A percentile compares a stretch with the other conserved stretches of the same genome.
Conservation (phyloP, 2,329 filamentous ascomycete genomes). For the Ophiocordyceps camponoti-leonardi region DNA sequence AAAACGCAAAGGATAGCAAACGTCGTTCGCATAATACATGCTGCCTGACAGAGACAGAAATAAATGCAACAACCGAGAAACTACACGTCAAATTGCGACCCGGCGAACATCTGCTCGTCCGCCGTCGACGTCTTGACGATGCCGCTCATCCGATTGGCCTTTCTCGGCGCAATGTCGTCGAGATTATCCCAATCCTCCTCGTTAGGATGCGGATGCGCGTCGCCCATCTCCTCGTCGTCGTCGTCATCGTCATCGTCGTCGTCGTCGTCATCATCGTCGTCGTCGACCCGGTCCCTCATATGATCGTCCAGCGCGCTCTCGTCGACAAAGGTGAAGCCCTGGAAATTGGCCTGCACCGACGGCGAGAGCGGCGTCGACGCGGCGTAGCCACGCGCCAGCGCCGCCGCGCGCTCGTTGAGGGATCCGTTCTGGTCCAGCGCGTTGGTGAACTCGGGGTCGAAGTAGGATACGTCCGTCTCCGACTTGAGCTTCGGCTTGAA, state of each 20-base stretch:
- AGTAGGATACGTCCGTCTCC: slow-evolving; percentile 92
- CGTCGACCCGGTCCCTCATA: slow-evolving; percentile 36
- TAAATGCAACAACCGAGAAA: too few relatives aligned
- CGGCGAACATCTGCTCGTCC: slow-evolving; percentile 47
- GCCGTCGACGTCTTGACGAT: slow-evolving; percentile 38
- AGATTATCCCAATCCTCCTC: slow-evolving; percentile 43
- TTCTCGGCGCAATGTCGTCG: slow-evolving; percentile 33
- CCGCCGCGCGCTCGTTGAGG: slow-evolving; percentile 78
- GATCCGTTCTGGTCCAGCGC: slow-evolving; percentile 76
- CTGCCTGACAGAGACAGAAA: not conserved
- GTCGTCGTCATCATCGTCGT: too few relatives aligned
- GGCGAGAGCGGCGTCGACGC: slow-evolving; percentile 87
- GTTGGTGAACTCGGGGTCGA: slow-evolving; percentile 96
- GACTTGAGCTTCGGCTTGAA: slow-evolving; percentile 97
- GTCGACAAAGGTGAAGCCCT: slow-evolving; percentile 97
- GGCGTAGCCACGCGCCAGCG: slow-evolving; percentile 67
- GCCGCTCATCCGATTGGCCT: slow-evolving; percentile 45
- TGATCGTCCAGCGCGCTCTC: slow-evolving; percentile 87
- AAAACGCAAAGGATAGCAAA: not conserved
- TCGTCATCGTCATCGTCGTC: too few relatives aligned
- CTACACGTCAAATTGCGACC: slow-evolving; percentile 47
- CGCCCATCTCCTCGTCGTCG: slow-evolving; percentile 44
- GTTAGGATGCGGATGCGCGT: slow-evolving; percentile 23
- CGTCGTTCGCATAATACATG: not conserved
- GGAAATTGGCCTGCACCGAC: slow-evolving; percentile 94